Percentiles rank a stretch among this genome's conserved stretches.
Conservation (phyloP, 2,329 filamentous ascomycete genomes). For the Calonectria ilicicola region DNA sequence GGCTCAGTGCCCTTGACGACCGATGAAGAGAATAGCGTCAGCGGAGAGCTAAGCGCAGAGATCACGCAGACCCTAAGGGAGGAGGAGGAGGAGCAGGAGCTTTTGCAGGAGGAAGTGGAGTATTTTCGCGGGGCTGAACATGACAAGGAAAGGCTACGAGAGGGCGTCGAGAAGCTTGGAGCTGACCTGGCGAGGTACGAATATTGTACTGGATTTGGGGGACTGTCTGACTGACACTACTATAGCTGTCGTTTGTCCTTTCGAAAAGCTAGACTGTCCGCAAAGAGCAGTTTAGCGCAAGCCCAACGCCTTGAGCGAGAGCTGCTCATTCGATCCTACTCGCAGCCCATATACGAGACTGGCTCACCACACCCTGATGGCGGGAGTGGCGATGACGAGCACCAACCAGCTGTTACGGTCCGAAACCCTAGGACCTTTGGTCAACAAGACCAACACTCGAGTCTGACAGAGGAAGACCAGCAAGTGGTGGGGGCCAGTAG, state of each 20-base stretch:
- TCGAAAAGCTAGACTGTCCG: conserved; percentile 83
- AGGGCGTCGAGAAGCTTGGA: conserved; percentile 74
- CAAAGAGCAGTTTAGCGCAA: conserved; percentile 78
- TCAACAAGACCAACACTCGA: conserved; percentile 50
- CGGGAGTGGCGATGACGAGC: conserved; percentile 36
- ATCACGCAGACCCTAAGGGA: conserved; percentile 83
- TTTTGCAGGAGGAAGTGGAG: conserved; percentile 81
- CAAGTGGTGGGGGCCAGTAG: conserved; percentile 79
- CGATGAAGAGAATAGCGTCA: conserved; percentile 64
- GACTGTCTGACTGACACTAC: conserved; percentile 14
- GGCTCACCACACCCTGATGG: conserved; percentile 41
- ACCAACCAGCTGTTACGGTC: conserved; percentile 30
- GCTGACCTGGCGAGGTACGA: conserved; percentile 78
- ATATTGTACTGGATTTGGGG: not conserved
- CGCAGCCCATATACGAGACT: conserved; percentile 54
- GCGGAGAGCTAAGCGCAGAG: conserved; percentile 81
- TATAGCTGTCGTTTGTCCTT: conserved; percentile 73
- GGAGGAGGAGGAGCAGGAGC: conserved; percentile 85
- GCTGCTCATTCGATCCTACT: conserved; percentile 76
- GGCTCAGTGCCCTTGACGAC: conserved; percentile 65
- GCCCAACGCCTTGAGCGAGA: conserved; percentile 83
- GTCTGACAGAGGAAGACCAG: conserved; percentile 74
- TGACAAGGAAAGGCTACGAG: conserved; percentile 74
- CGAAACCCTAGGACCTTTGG: conserved; percentile 44
- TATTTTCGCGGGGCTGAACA: conserved; percentile 69